Conservation (phyloP, 164 flowering plant genomes). For the Dillenia turbinata region DNA sequence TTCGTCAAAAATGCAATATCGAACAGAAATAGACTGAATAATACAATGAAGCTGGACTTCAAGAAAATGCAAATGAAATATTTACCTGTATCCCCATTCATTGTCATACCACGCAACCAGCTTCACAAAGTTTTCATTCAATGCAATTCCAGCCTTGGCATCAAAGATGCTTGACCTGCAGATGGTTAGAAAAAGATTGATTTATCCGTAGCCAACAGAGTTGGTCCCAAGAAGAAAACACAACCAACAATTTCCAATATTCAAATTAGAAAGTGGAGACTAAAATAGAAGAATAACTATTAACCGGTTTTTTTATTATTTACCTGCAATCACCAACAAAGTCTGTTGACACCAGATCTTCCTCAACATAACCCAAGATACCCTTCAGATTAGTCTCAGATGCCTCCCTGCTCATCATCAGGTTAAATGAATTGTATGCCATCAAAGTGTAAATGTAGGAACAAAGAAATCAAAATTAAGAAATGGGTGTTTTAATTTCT, state of each 20-base stretch:
- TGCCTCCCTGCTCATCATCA: constrained; percentile 48
- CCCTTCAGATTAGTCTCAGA: constrained; percentile 82
- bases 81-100: constrained; percentile 90
- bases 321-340: constrained; percentile 88
- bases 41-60: too few relatives aligned
- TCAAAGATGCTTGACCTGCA: constrained; percentile 93
- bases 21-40: neutral
- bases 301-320: neutral
- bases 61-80: neutral
- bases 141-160: constrained; percentile 94
- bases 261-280: neutral
- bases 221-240: neutral
- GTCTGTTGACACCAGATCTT: constrained; percentile 90
- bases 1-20: neutral
- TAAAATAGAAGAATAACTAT: neutral
- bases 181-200: too few relatives aligned
- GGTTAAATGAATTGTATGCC: neutral
- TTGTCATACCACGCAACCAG: constrained; percentile 94
- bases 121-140: constrained; percentile 70
- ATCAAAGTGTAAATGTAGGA: neutral
- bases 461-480: neutral
- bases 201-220: neutral
- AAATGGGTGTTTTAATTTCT: neutral
- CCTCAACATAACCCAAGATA: constrained; percentile 85
- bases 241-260: neutral